phyloP scores from a whole-genome alignment of 495 filamentous ascomycete genomes.

The Rhypophila decipiens region DNA sequence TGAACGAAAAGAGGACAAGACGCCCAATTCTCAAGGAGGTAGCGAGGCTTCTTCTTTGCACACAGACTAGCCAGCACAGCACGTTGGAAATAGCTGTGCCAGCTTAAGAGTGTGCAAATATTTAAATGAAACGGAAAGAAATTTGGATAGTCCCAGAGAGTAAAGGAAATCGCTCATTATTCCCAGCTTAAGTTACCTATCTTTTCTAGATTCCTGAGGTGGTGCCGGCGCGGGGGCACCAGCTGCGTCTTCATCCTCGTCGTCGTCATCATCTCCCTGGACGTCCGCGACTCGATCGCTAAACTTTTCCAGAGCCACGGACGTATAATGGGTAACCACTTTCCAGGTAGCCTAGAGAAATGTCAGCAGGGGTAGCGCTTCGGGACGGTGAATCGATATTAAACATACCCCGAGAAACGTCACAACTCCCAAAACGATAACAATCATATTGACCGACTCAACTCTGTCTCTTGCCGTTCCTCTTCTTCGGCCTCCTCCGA shows the following conservation, averaged over 20 bases:
- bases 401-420: constrained; percentile 76
- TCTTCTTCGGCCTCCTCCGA: constrained; percentile 44
- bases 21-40: constrained; percentile 30
- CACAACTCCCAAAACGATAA: constrained; percentile 70
- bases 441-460: constrained; percentile 65
- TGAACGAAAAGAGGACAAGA: constrained; percentile 32
- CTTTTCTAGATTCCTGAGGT: constrained; percentile 19
- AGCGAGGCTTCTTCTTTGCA: constrained; percentile 68
- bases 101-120: constrained; percentile 88
- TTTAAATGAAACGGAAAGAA: not conserved
- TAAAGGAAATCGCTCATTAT: too few species aligned
- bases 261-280: constrained; percentile 65
- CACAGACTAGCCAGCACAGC: constrained; percentile 88
- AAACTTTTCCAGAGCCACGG: constrained; percentile 62
- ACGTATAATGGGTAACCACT: constrained; percentile 63
- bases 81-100: constrained; percentile 64
- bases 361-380: constrained; percentile 14
- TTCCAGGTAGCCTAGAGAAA: constrained; percentile 66
- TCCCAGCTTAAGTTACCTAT: constrained; percentile 6
- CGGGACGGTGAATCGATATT: not conserved
- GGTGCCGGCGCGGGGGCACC: constrained; percentile 9
- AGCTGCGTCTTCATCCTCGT: constrained; percentile 54
- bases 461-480: constrained; percentile 65
- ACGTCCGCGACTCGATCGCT: constrained; percentile 79
- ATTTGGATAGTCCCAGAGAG: too few species aligned